phyloP scores from a whole-genome alignment of 2,329 filamentous ascomycete genomes.

The Fusarium floridanum region DNA sequence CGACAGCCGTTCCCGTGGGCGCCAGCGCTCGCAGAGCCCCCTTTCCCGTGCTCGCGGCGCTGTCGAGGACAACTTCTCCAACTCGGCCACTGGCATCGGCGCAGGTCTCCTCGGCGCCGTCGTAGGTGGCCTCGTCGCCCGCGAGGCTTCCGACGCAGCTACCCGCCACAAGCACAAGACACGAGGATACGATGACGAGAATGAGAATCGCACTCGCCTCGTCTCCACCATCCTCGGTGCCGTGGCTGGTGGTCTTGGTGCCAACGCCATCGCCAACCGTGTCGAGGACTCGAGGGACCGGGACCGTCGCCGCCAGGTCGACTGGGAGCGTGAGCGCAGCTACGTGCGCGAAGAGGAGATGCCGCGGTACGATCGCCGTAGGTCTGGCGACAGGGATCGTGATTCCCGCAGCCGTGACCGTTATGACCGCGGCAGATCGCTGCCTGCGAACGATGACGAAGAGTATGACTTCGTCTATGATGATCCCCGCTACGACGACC shows the following conservation, averaged over 20 bases:
- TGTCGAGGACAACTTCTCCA: slow-evolving; percentile 62
- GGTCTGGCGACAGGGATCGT: slow-evolving; percentile 25
- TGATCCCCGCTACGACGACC: slow-evolving; percentile 46
- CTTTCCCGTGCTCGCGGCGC: slow-evolving; percentile 56
- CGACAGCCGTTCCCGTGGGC: slow-evolving; percentile 35
- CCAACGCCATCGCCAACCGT: slow-evolving; percentile 63
- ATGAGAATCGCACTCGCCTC: slow-evolving; percentile 50
- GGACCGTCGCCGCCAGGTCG: slow-evolving; percentile 49
- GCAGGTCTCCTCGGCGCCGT: slow-evolving; percentile 66
- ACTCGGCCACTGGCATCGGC: slow-evolving; percentile 63
- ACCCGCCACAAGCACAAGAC: slow-evolving; percentile 48
- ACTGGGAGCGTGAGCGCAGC: slow-evolving; percentile 54
- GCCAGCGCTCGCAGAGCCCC: slow-evolving; percentile 50
- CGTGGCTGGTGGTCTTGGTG: slow-evolving; percentile 67
- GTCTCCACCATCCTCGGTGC: slow-evolving; percentile 67
- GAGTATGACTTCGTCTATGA: slow-evolving; percentile 49
- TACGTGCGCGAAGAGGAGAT: slow-evolving; percentile 48
- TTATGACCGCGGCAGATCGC: slow-evolving; percentile 37
- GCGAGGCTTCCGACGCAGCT: slow-evolving; percentile 61
- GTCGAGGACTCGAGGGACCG: slow-evolving; percentile 55
- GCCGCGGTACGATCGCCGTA: slow-evolving; percentile 42
- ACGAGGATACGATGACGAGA: slow-evolving; percentile 44
- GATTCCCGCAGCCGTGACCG: slow-evolving; percentile 18
- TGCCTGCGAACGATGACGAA: slow-evolving; percentile 39
- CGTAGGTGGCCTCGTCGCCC: slow-evolving; percentile 66